Evolutionary conservation across 164 flowering plant genomes (phyloP), one percentile per base, ranked within the genome.

Genomic region (Vitis amurensis): DNA sequence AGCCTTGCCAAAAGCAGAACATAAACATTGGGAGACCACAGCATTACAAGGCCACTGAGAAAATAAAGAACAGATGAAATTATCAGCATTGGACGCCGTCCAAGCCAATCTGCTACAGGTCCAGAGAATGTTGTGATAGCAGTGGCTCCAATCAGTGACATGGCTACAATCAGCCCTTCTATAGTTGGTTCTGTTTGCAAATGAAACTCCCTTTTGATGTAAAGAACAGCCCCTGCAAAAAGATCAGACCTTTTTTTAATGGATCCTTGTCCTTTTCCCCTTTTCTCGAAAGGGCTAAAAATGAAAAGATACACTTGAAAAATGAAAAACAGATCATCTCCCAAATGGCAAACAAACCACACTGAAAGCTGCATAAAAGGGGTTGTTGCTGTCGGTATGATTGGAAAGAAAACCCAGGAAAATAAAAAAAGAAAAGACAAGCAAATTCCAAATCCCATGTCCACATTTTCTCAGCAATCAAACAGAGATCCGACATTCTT

Each of bases 1-100:
- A 80, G 78, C 72, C 83, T 68, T 37, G 78, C 83, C 37, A 80
- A 16, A 27, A 80, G 78, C 55, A 80, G 68, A 50, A 77, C 71
- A 48, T 80, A 80, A 8, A 80, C 80, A 49, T 80, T 80, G 64
- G 83, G 83, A 65, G 83, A 68, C 83, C 83, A 80, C 2, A 77
- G 61, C 83, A 77, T 80, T 3, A 80, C 83, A 51, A 80, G 17
- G 6, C 83, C 83, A 56, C 80, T 64, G 9, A 72, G 56, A 53
- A 77, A 80, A 55, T 77, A 80, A 1, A 80, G 67, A 14, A 77
- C 48, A 9, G 83, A 80, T 47, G 83, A 77, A 14, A 69, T 58
- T 59, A 80, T 74, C 8, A 80, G 69, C 83, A 80, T 74, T 2
- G 83, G 80, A 29, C 83, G 83, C 5, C 83, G 69, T 14, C 83